Evolutionary conservation across 1,284 basidiomycete genomes (phyloP), one percentile per base, ranked within the genome.

Genomic region (Irpex sp.): DNA sequence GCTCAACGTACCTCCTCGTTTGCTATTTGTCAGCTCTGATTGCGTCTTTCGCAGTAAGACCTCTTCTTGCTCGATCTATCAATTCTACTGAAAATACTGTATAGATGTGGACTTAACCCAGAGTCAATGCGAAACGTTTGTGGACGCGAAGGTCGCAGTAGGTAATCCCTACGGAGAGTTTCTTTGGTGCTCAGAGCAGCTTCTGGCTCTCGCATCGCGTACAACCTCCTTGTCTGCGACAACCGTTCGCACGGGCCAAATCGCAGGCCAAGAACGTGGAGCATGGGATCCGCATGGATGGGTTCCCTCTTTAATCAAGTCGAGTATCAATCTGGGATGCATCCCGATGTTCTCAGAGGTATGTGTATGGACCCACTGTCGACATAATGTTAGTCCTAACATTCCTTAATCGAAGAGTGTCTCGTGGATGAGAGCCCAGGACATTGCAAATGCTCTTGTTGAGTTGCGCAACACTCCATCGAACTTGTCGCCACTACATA

Each of bases 161-260:
- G 26, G 26, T 26, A 26, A 26, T 4, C 26, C 26, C 26, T 26
- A 26, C 26, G 26, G 26, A 26, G 26, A 26, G 64, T 74, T 73
- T 5, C 77, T 77, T 64, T 77, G 74, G 72, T 72, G 77, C 15
- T 65, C 70, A 11, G 76, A 78, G 64, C 60, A 66, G 36, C 64
- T 78, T 19, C 64, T 77, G 11, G 44, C 58, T 26, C 26, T 26
- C 26, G 26, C 26, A 26, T 26, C 26, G 17, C 58, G 38, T 8
- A 73, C 74, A 5, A 61, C 68, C 5, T 34, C 58, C 34, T 61
- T 77, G 2, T 59, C 62, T 9, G 60, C 73, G 2, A 61, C 70
- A 7, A 65, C 72, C 1, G 64, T 76, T 26, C 72, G 75, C 8
- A 68, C 75, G 7, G 75, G 75, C 2, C 75, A 76, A 61, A 63